These are phyloP conservation scores for Ramaria rubella DNA, from an alignment of 768 basidiomycete genomes.

Conservation along the genomic window DNA sequence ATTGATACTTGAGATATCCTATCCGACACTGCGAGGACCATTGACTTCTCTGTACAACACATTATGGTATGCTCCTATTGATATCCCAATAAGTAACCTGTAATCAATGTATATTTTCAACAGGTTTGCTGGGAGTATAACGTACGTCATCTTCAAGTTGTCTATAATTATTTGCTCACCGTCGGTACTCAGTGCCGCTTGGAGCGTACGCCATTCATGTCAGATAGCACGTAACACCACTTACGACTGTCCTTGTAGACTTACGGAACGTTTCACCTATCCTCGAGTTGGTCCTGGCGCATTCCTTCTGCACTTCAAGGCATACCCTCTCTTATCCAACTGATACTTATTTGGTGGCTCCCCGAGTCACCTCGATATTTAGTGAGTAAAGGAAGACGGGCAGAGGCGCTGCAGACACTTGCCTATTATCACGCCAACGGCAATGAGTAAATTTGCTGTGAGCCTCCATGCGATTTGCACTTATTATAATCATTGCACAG, in stretches of 20 bases:
- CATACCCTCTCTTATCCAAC: conserved; percentile 23
- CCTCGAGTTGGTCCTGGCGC: conserved; percentile 31
- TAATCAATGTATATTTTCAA: not conserved
- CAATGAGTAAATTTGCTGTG: conserved; percentile 17
- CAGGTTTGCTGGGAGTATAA: conserved; percentile 7
- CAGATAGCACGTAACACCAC: too few species aligned
- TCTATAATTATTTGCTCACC: too few species aligned
- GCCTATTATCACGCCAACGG: conserved; percentile 38
- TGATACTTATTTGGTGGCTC: conserved; percentile 28
- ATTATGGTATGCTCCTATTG: conserved; percentile 40
- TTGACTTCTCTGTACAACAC: conserved; percentile 60
- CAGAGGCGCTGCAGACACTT: conserved; percentile 30
- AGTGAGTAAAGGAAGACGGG: conserved; percentile 25
- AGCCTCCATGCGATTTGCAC: not conserved
- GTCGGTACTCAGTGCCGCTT: not conserved
- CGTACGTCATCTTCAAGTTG: not conserved
- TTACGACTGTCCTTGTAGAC: conserved; percentile 37
- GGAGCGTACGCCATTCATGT: not conserved
- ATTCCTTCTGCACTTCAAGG: conserved; percentile 28
- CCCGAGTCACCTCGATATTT: conserved; percentile 37
- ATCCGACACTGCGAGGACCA: conserved; percentile 62
- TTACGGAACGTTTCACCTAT: conserved; percentile 57
- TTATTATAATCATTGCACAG: conserved; percentile 12
- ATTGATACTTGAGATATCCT: conserved; percentile 58
- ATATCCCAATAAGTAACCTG: conserved; percentile 29